Conservation (phyloP, 2,329 filamentous ascomycete genomes). For the Calonectria pauciramosa region DNA sequence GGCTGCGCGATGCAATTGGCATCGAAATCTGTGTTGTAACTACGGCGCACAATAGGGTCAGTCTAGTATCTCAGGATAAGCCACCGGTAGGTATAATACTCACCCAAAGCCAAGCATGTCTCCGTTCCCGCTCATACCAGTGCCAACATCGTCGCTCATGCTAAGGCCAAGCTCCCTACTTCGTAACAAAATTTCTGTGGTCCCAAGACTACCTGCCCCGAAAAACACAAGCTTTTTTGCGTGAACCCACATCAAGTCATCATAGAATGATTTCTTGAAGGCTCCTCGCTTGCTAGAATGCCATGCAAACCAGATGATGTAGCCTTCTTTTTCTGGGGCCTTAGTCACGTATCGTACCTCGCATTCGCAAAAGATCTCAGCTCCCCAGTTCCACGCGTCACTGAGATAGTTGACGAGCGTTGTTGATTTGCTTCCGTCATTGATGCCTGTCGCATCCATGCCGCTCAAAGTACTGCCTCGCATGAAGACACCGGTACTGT, state of each 20-base stretch:
- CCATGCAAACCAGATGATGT: slow-evolving; percentile 76
- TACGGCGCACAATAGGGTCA: slow-evolving; percentile 33
- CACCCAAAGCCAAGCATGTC: slow-evolving; percentile 75
- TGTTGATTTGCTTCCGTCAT: slow-evolving; percentile 77
- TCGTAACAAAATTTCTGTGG: slow-evolving; percentile 75
- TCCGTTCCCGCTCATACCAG: slow-evolving; percentile 75
- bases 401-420: slow-evolving; percentile 76
- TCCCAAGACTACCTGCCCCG: slow-evolving; percentile 74
- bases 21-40: slow-evolving; percentile 70
- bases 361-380: slow-evolving; percentile 78
- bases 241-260: slow-evolving; percentile 77
- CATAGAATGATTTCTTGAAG: slow-evolving; percentile 65
- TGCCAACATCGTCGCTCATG: slow-evolving; percentile 70
- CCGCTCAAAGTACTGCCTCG: slow-evolving; percentile 70
- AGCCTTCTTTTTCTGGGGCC: slow-evolving; percentile 65
- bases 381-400: slow-evolving; percentile 80
- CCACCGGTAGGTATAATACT: slow-evolving; percentile 27
- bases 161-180: slow-evolving; percentile 70
- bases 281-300: slow-evolving; percentile 69
- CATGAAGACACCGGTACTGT: slow-evolving; percentile 76
- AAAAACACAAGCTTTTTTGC: slow-evolving; percentile 76
- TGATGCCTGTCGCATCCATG: slow-evolving; percentile 74
- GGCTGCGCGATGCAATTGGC: slow-evolving; percentile 69
- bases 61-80: neutral
- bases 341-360: slow-evolving; percentile 75